phyloP scores from a whole-genome alignment of 345 rosid species.

The Moringa oleifera region DNA sequence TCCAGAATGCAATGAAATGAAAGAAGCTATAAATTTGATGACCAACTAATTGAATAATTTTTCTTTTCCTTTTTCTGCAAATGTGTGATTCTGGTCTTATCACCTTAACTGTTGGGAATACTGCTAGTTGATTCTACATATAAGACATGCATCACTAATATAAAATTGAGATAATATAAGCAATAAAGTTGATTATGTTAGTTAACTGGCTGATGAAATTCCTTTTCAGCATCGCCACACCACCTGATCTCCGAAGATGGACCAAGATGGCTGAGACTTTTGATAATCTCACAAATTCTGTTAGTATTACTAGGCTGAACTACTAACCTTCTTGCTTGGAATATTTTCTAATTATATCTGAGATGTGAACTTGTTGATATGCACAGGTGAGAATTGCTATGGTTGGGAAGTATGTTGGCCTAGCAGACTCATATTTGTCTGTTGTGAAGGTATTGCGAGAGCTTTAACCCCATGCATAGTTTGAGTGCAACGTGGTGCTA shows the following conservation, averaged over 20 bases:
- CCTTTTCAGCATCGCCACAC: slow-evolving; percentile 62
- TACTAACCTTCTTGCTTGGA: slow-evolving; percentile 13
- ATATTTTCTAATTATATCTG: slow-evolving; percentile 17
- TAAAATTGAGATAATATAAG: not conserved
- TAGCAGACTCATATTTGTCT: slow-evolving; percentile 90
- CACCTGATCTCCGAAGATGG: slow-evolving; percentile 75
- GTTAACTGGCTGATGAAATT: slow-evolving; percentile 7
- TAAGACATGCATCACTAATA: slow-evolving; percentile 5
- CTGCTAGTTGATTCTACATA: not conserved
- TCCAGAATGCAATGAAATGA: not conserved
- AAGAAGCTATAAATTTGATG: not conserved
- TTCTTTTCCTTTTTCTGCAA: not conserved
- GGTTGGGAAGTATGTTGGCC: slow-evolving; percentile 96
- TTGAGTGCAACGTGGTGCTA: not conserved
- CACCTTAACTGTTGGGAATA: not conserved
- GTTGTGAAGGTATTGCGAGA: slow-evolving; percentile 65
- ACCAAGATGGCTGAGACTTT: slow-evolving; percentile 73
- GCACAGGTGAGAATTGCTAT: slow-evolving; percentile 86
- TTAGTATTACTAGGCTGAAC: slow-evolving; percentile 27
- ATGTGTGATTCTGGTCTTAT: not conserved
- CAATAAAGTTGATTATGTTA: slow-evolving; percentile 12
- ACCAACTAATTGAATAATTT: not conserved
- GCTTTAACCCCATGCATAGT: not conserved
- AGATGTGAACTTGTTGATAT: slow-evolving; percentile 17
- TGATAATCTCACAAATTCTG: slow-evolving; percentile 50